phyloP scores from a whole-genome alignment of 352 stramenopile genomes.

The Globisporangium lucens region DNA sequence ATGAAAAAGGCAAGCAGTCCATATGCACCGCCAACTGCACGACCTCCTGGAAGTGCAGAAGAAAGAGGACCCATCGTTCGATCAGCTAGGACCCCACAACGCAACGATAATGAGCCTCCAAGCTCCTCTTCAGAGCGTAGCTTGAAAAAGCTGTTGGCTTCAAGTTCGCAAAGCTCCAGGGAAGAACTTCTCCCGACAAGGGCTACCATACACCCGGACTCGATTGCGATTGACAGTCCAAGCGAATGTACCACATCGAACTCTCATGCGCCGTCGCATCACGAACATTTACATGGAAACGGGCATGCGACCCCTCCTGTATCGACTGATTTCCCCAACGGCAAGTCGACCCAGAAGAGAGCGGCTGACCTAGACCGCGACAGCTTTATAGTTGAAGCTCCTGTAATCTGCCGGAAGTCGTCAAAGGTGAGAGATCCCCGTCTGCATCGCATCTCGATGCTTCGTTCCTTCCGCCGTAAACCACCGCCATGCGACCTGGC shows the following conservation, averaged over 20 bases:
- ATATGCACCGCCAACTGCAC: conserved; percentile 2
- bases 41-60: conserved; percentile 1
- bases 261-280: background rate
- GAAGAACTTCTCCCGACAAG: background rate
- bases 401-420: conserved; percentile 3
- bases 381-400: background rate
- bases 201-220: background rate
- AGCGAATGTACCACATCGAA: background rate
- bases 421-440: conserved; percentile 9
- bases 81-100: background rate
- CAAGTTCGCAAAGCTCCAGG: background rate
- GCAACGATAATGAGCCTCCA: background rate
- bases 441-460: conserved; percentile 30
- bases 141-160: background rate
- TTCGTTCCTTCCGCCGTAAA: conserved; percentile 30
- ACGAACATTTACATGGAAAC: background rate
- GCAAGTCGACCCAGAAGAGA: too few relatives aligned
- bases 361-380: background rate
- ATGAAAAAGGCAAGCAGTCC: conserved; percentile 45
- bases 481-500: conserved; percentile 29
- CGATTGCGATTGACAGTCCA: background rate
- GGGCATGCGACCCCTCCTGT: background rate
- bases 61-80: background rate
- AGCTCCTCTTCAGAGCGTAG: background rate
- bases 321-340: background rate